phyloP scores from a whole-genome alignment of 305 asterid genomes.

The Fraxinus ornus region DNA sequence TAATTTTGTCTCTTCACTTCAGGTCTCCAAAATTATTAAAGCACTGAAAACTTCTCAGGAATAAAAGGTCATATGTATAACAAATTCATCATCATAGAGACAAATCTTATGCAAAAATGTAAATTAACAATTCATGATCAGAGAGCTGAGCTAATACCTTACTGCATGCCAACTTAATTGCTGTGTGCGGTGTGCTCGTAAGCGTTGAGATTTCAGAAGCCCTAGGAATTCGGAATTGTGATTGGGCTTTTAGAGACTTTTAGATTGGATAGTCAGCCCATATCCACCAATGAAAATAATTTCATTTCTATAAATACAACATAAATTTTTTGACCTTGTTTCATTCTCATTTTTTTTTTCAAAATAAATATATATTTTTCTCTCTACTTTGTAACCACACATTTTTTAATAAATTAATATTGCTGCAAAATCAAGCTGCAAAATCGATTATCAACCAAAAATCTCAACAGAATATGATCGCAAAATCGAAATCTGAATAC shows the following conservation, averaged over 20 bases:
- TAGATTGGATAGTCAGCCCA: background rate
- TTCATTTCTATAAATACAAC: too few relatives aligned
- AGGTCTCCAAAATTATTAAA: constrained; percentile 35
- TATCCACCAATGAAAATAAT: too few relatives aligned
- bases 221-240: background rate
- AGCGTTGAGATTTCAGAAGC: background rate
- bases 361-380: too few relatives aligned
- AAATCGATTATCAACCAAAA: background rate
- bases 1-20: constrained; percentile 28
- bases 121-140: background rate
- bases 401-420: too few relatives aligned
- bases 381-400: too few relatives aligned
- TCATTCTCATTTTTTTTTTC: too few relatives aligned
- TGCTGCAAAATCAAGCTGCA: background rate
- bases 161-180: background rate
- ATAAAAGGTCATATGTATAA: constrained; percentile 9
- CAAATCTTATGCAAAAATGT: background rate
- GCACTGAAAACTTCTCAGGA: constrained; percentile 32
- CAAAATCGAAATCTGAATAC: background rate
- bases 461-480: background rate
- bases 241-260: background rate
- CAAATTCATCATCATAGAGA: constrained; percentile 29
- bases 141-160: background rate
- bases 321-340: too few relatives aligned
- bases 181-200: background rate